phyloP scores from a whole-genome alignment of 768 basidiomycete genomes.

The Boletus vermiculosoides region DNA sequence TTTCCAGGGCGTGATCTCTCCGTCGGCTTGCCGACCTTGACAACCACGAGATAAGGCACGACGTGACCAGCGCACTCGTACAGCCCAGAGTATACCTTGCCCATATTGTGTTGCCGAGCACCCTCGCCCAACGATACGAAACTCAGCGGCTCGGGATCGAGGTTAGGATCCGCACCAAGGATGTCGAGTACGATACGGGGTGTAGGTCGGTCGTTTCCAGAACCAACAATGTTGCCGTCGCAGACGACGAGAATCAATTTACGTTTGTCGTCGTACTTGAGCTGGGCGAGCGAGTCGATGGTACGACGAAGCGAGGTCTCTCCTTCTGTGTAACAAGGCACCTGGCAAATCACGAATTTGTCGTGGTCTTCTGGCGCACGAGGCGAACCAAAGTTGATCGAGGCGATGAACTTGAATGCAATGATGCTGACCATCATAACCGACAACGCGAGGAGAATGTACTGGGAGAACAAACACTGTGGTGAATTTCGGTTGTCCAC shows the following conservation, averaged over 20 bases:
- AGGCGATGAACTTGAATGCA: constrained; percentile 94
- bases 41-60: constrained; percentile 89
- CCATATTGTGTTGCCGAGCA: constrained; percentile 96
- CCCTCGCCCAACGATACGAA: constrained; percentile 95
- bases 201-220: constrained; percentile 94
- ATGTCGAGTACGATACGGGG: constrained; percentile 97
- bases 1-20: constrained; percentile 94
- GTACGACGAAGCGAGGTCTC: constrained; percentile 80
- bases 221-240: constrained; percentile 97
- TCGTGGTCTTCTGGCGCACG: constrained; percentile 93
- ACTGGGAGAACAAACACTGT: constrained; percentile 88
- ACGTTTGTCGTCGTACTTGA: constrained; percentile 98
- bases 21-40: constrained; percentile 93
- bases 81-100: constrained; percentile 93
- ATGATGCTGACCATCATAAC: constrained; percentile 93
- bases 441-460: constrained; percentile 87
- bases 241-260: constrained; percentile 92
- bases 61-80: constrained; percentile 95
- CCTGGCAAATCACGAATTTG: constrained; percentile 97
- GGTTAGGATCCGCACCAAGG: constrained; percentile 87
- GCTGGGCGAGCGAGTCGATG: constrained; percentile 89
- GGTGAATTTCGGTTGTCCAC: constrained; percentile 90
- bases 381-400: constrained; percentile 74
- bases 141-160: constrained; percentile 92
- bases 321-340: constrained; percentile 98